phyloP scores from a whole-genome alignment of 73 alveolate genomes.

The Paraurostyla sp. region DNA sequence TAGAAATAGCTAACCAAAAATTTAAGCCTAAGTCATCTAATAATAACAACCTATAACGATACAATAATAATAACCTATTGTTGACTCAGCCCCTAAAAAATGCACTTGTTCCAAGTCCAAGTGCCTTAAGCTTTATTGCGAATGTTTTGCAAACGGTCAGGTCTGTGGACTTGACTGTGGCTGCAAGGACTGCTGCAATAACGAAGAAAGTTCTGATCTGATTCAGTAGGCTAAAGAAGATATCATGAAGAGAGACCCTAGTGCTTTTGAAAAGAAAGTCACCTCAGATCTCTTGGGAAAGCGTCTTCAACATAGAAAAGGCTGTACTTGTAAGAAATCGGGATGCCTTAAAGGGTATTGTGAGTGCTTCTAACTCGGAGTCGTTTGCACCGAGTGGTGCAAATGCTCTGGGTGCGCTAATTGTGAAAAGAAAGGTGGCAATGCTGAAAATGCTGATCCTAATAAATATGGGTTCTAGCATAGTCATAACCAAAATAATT shows the following conservation, averaged over 20 bases:
- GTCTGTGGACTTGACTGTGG: slow-evolving; percentile 49
- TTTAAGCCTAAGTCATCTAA: no score
- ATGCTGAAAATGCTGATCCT: no score
- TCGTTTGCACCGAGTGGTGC: slow-evolving; percentile 90
- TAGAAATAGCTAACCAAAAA: no score
- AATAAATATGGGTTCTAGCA: no score
- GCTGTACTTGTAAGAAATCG: slow-evolving; percentile 96
- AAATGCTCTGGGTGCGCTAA: slow-evolving; percentile 95
- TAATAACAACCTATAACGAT: neutral
- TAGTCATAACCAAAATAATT: no score
- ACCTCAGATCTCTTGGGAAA: neutral
- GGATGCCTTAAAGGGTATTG: slow-evolving; percentile 97
- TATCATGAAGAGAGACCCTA: slow-evolving; percentile 75
- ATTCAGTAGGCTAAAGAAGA: slow-evolving; percentile 62
- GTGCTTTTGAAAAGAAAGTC: slow-evolving; percentile 49
- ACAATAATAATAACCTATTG: neutral
- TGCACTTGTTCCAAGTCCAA: slow-evolving; percentile 95
- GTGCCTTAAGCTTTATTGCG: slow-evolving; percentile 97
- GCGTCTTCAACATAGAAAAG: slow-evolving; percentile 77
- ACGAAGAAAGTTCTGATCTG: slow-evolving; percentile 71
- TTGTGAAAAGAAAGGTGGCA: slow-evolving; percentile 70
- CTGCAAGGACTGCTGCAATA: slow-evolving; percentile 65
- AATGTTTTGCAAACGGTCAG: slow-evolving; percentile 93
- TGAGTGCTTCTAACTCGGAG: slow-evolving; percentile 95
- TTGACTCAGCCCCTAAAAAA: slow-evolving; percentile 34